Evolutionary conservation across 306 rosid genomes (phyloP), one percentile per base, ranked within the genome.

Genomic region (Pyrus betulifolia): DNA sequence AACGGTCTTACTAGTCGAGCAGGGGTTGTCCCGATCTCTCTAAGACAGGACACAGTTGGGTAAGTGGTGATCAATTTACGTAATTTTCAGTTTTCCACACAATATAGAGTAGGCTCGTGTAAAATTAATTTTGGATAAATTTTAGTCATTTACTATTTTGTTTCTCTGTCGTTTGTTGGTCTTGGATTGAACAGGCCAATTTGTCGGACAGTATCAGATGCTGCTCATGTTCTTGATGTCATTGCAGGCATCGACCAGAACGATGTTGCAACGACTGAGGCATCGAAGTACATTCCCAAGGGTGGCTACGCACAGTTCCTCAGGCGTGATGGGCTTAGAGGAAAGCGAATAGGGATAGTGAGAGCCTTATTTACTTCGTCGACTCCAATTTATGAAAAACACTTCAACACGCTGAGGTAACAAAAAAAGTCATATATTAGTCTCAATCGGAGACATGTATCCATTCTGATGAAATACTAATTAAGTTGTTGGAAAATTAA

Each of bases 1-100:
- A 83, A 88, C 38, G 97, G 92, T 40, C 96, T 92, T 73, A 88
- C 93, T 0, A 90, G 96, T 74, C 84, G 91, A 4, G 91, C 84
- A 0, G 93, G 93, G 9, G 96, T 90, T 33, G 71, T 88, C 8
- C 93, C 87, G 1, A 2, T 90, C 72, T 76, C 92, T 25, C 85
- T 80, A 49, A 84, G 88, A 19, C 96, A 85, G 67, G 97, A 92
- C 77, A 27, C 93, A 3, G 74, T 87, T 2, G 92, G 97, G 90
- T 91, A 78, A 58, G 63, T 28, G 55, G 49, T 45, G 73, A 45
- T 58, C 38, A 61, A 27, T 27, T 25, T 4, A 61, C 3, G 6
- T 27, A 23, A 3, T 35, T 72, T 30, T 12, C 0, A 11, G 17
- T 1, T 21, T 72, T 31, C 28, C 0, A 5, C 19, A 40, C 45